Evolutionary conservation across 257 asterid genomes (phyloP), one percentile per base, ranked within the genome.

Genomic region (Voacanga thouarsii): DNA sequence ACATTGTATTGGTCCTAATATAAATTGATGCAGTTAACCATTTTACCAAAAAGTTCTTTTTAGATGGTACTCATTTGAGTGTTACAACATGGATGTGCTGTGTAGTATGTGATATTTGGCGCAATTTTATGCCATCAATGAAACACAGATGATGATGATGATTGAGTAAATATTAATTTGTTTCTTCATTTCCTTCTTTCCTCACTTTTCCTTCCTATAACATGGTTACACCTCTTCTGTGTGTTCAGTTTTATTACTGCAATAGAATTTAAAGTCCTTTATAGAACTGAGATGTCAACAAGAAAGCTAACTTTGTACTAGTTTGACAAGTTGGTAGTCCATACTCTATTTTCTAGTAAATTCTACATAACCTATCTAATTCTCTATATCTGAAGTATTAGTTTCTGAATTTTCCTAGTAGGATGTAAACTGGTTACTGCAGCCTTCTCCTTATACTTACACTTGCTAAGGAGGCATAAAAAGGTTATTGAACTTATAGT

Each of bases 381-480:
- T 68, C 6, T 21, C 73, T 21, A 21, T 68, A 68, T 68, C 73
- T 68, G 28, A 41, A 68, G 19, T 68, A 41, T 23, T 68, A 23
- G 73, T 68, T 68, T 39, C 28, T 21, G 14, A 68, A 23, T 28
- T 24, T 70, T 79, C n/a, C 80, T 53, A 55, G 43, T 80, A 77
- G 75, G 82, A 67, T 72, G 44, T 81, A 37, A 11, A 63, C 56
- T 12, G 44, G 71, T 74, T 71, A 70, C 69, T 77, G 71, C 59
- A 77, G 53, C 85, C 75, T 83, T 65, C 78, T 77, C 84, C 59
- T 70, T 81, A 64, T 83, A 75, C 85, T 85, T 83, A 84, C 88
- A 82, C 33, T 80, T 84, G 64, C 77, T 56, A 83, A 83, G 84
- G 85, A 77, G 84, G 81, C 75, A 75, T 79, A 78, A 76, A 78